Percentiles rank a stretch among this genome's conserved stretches.
Evolutionary conservation across 2,329 filamentous ascomycete genomes (phyloP).

Genomic region (Pezicula neosporulosa): DNA sequence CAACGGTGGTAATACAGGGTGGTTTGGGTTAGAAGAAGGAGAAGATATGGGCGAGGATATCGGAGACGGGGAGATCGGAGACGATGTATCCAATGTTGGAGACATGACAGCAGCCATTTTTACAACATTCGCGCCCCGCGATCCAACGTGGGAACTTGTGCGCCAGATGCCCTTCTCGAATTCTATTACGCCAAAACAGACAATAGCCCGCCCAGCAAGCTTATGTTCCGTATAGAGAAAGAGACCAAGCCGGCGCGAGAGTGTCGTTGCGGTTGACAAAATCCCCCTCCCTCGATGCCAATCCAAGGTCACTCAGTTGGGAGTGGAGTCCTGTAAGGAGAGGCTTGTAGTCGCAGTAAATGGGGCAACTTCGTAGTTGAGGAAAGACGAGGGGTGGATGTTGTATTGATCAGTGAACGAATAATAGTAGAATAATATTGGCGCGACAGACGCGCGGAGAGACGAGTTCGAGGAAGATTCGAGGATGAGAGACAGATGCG

Average conservation of each 20-base stretch:
- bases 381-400: background rate
- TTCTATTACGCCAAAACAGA: slow-evolving; percentile 10
- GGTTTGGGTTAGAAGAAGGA: slow-evolving; percentile 43
- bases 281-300: slow-evolving; percentile 1
- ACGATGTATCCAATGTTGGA: slow-evolving; percentile 37
- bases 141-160: background rate
- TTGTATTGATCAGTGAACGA: slow-evolving; percentile 6
- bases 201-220: slow-evolving; percentile 26
- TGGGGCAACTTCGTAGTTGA: background rate
- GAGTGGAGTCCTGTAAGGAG: background rate
- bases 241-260: slow-evolving; percentile 11
- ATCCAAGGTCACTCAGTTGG: background rate
- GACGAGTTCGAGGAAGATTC: slow-evolving; percentile 5
- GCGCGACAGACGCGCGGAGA: slow-evolving; percentile 18
- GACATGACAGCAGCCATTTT: slow-evolving; percentile 49
- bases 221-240: slow-evolving; percentile 9
- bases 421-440: slow-evolving; percentile 11
- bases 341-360: slow-evolving; percentile 12
- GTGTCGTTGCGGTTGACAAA: slow-evolving; percentile 3
- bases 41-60: slow-evolving; percentile 38
- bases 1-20: slow-evolving; percentile 51
- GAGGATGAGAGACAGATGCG: slow-evolving; percentile 10
- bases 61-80: slow-evolving; percentile 50
- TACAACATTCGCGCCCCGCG: background rate
- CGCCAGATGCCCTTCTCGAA: background rate